Percentiles rank a stretch among this genome's conserved stretches.
phyloP scores from a whole-genome alignment of 2,329 filamentous ascomycete species.

The Arthrobotrys entomopaga region DNA sequence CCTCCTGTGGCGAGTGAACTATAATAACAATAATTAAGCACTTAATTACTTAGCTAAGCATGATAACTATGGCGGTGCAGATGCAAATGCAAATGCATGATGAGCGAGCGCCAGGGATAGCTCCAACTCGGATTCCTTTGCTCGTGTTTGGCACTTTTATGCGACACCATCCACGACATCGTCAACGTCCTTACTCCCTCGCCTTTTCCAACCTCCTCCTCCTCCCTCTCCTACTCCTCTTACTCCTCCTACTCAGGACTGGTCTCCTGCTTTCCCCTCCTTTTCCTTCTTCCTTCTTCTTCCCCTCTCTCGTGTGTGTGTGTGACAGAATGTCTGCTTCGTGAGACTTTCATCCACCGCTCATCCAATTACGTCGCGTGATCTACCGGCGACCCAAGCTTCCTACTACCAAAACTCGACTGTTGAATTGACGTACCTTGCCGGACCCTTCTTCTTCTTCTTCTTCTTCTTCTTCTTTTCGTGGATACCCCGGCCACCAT shows the following conservation, averaged over 20 bases:
- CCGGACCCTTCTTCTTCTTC: constrained; percentile 1
- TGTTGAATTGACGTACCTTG: background rate
- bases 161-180: constrained; percentile 30
- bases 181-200: background rate
- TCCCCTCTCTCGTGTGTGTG: background rate
- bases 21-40: too few species aligned
- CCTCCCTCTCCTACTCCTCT: background rate
- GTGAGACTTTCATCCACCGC: constrained; percentile 6
- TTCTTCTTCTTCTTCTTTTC: background rate
- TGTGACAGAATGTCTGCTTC: constrained; percentile 3
- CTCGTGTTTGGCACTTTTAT: constrained; percentile 23
- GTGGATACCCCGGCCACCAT: constrained; percentile 6
- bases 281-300: background rate
- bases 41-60: too few species aligned
- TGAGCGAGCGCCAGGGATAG: too few species aligned
- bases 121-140: background rate
- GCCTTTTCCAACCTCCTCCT: background rate
- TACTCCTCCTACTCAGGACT: too few species aligned
- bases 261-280: constrained; percentile 17
- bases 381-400: background rate
- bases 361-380: background rate
- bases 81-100: too few species aligned
- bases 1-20: too few species aligned
- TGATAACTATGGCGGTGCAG: too few species aligned
- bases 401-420: background rate